A percentile compares a stretch with the other conserved stretches of the same genome.
These are phyloP conservation scores for Mortierella sp. DNA, from an alignment of 371 early-diverging fungal species.

Conservation along the genomic window DNA sequence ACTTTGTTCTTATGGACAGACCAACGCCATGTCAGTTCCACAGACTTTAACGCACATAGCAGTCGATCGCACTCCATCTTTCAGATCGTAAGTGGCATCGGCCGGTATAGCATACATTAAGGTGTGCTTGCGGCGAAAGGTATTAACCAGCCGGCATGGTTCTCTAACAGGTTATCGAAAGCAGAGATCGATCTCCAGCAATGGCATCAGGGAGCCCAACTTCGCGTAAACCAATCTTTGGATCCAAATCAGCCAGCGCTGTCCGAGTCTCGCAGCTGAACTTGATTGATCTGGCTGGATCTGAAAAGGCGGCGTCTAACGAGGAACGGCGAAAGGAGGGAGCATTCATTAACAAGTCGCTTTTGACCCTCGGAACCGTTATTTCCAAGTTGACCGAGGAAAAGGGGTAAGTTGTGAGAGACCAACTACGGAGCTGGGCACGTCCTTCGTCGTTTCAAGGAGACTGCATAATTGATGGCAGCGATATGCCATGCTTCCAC, in stretches of 20 bases:
- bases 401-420: slow-evolving; percentile 47
- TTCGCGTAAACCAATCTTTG: slow-evolving; percentile 41
- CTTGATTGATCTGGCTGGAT: slow-evolving; percentile 96
- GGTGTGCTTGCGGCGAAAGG: too few relatives aligned
- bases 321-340: slow-evolving; percentile 91
- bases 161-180: slow-evolving; percentile 61
- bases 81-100: slow-evolving; percentile 53
- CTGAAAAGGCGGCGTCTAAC: slow-evolving; percentile 86
- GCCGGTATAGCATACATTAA: too few relatives aligned
- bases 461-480: too few relatives aligned
- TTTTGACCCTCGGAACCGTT: slow-evolving; percentile 91
- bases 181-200: slow-evolving; percentile 58
- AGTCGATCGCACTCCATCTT: slow-evolving; percentile 57
- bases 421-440: too few relatives aligned
- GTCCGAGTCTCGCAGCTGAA: slow-evolving; percentile 82
- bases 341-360: slow-evolving; percentile 91
- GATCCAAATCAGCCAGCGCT: slow-evolving; percentile 61
- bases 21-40: slow-evolving; percentile 54
- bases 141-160: too few relatives aligned
- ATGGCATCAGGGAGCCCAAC: slow-evolving; percentile 50
- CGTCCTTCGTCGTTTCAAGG: too few relatives aligned
- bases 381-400: slow-evolving; percentile 84
- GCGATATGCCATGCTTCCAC: too few relatives aligned
- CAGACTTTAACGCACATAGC: slow-evolving; percentile 57
- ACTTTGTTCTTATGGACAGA: slow-evolving; percentile 16